phyloP scores from a whole-genome alignment of 2,329 filamentous ascomycete genomes.

The Penicillium thymicola region DNA sequence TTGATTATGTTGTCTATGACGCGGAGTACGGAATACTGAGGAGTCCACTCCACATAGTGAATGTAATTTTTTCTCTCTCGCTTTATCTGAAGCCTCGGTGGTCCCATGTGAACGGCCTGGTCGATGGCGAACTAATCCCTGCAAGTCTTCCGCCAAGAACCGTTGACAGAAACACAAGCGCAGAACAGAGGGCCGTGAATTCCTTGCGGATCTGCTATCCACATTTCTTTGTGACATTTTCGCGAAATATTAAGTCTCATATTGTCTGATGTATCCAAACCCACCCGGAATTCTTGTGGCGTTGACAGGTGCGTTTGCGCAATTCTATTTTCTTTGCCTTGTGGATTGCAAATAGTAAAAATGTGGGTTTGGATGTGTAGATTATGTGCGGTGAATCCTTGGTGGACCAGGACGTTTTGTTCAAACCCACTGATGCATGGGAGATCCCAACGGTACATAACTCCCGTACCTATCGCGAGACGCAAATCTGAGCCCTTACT shows the following conservation, averaged over 20 bases:
- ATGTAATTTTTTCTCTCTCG: background rate
- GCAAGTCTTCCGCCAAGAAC: slow-evolving; percentile 1
- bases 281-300: slow-evolving; percentile 12
- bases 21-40: background rate
- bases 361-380: slow-evolving; percentile 4
- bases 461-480: slow-evolving; percentile 1
- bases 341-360: background rate
- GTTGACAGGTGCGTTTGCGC: background rate
- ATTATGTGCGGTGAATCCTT: slow-evolving; percentile 1
- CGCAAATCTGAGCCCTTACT: slow-evolving; percentile 3
- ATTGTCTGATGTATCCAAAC: slow-evolving; percentile 15
- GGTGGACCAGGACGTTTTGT: slow-evolving; percentile 3
- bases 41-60: background rate
- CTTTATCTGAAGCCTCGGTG: slow-evolving; percentile 9
- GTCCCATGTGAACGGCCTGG: slow-evolving; percentile 7
- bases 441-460: slow-evolving; percentile 8
- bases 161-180: slow-evolving; percentile 4
- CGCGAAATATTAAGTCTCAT: background rate
- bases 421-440: slow-evolving; percentile 6
- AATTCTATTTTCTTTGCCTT: slow-evolving; percentile 2
- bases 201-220: slow-evolving; percentile 8
- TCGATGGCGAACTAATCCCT: slow-evolving; percentile 1
- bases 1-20: too few species aligned
- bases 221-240: slow-evolving; percentile 11
- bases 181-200: slow-evolving; percentile 7